Base-by-base conservation (phyloP, 768 basidiomycete genomes). In the Boletus pseudo-olivaceus region DNA sequence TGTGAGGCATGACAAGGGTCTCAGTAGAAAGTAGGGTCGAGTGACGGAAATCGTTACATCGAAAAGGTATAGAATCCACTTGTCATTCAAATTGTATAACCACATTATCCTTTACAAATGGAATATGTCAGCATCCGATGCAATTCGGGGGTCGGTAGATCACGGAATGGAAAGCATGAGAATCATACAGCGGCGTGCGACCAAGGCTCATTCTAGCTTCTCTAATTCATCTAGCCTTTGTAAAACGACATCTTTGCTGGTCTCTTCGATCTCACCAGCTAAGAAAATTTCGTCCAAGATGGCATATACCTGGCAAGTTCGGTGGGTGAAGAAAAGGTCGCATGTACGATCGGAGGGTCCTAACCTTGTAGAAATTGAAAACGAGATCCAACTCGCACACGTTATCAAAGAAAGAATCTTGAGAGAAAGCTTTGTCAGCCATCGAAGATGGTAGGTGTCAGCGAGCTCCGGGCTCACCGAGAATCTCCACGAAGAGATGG, bases 281-380 rank as follows among this genome's bases (percentile, higher is more conserved):
- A 99, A 79, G 75, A 99, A 98, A 49, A 98, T 92, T 67, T 99
- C 97, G 68, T 99, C 97, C 53, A 99, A 78, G 51, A 99, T 98
- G 3, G 97, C 94, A 65, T 99, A 98, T 7, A 98, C 96, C 92
- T 96, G 40, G 37, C 32, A 11, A 20, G 10, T 47, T 49, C 17
- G 2, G 19, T 17, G 11, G 7, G 40, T 62, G 39, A 56, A 34
- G 4, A 23, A 33, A 12, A 48, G 30, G 20, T 32, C 26, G 56
- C 71, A 2, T 2, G 12, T 3, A 34, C 8, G 43, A 49, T 17
- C 1, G 26, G 32, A 47, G 26, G 43, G 43, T 29, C 19, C 60
- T 54, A 39, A 88, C 92, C 78, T 98, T 98, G 75, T 98, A 97
- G 69, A 98, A 99, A 72, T 98, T 98, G 78, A 98, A 99, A 3